Conservation (phyloP, 805 yeast genomes). For the Ogataea minuta region DNA sequence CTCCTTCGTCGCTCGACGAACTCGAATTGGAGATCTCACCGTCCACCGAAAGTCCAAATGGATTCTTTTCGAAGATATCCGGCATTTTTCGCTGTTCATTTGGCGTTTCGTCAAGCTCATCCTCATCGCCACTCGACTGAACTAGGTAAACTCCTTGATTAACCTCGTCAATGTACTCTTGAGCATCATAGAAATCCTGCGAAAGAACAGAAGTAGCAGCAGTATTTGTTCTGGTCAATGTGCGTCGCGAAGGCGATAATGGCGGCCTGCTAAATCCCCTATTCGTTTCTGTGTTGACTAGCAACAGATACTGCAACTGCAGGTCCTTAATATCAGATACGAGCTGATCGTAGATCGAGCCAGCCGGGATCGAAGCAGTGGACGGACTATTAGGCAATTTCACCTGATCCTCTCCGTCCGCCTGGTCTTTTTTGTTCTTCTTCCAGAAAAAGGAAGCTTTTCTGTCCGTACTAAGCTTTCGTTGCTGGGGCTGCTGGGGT, state of each 20-base stretch:
- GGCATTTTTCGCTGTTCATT: constrained; percentile 11
- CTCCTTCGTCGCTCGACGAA: constrained; percentile 18
- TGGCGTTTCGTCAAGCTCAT: constrained; percentile 11
- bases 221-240: constrained; percentile 28
- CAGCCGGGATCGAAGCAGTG: not conserved
- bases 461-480: constrained; percentile 16
- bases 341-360: constrained; percentile 15
- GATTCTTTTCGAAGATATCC: constrained; percentile 6
- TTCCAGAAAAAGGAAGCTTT: constrained; percentile 26
- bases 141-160: constrained; percentile 57
- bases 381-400: not conserved
- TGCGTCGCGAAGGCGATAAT: constrained; percentile 22
- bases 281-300: constrained; percentile 23
- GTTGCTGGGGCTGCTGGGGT: constrained; percentile 4
- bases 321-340: constrained; percentile 20
- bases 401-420: constrained; percentile 3
- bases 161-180: constrained; percentile 51
- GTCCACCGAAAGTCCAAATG: constrained; percentile 8
- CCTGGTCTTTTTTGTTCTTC: constrained; percentile 19
- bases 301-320: constrained; percentile 23
- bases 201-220: constrained; percentile 39
- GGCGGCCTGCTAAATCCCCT: constrained; percentile 25
- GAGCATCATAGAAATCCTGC: constrained; percentile 67
- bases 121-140: constrained; percentile 31
- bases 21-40: constrained; percentile 6